phyloP scores from a whole-genome alignment of 306 rosid species.

The Cyamopsis tetragonoloba region DNA sequence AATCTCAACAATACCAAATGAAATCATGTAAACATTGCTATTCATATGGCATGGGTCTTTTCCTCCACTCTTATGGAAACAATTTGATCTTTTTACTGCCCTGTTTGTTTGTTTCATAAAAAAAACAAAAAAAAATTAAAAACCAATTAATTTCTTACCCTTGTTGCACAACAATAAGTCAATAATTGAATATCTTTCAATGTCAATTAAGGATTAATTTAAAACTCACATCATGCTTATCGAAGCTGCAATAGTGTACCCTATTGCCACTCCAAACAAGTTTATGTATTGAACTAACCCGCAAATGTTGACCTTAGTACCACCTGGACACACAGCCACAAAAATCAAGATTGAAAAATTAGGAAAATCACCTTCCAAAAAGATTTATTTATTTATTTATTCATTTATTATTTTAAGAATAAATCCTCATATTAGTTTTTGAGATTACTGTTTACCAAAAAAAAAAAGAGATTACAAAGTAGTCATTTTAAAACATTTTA shows the following conservation, averaged over 20 bases:
- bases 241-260: slow-evolving; percentile 86
- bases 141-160: background rate
- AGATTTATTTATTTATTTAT: no score
- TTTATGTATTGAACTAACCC: slow-evolving; percentile 61
- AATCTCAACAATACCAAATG: slow-evolving; percentile 34
- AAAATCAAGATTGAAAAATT: background rate
- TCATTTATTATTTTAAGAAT: no score
- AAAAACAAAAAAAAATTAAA: background rate
- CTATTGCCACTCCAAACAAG: slow-evolving; percentile 68
- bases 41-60: slow-evolving; percentile 35
- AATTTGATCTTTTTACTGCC: slow-evolving; percentile 44
- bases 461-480: no score
- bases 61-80: slow-evolving; percentile 32
- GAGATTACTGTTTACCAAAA: no score
- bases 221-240: slow-evolving; percentile 82
- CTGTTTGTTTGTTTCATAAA: slow-evolving; percentile 18
- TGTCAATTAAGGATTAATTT: background rate
- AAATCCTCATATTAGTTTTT: no score
- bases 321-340: slow-evolving; percentile 27
- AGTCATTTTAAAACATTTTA: no score
- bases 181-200: background rate
- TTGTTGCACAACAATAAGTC: background rate
- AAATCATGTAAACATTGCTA: slow-evolving; percentile 31
- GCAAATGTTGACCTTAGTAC: slow-evolving; percentile 31
- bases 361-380: background rate